These are phyloP conservation scores for Arxiozyma telluris DNA, from an alignment of 1,139 yeast genomes.

Conservation along the genomic window DNA sequence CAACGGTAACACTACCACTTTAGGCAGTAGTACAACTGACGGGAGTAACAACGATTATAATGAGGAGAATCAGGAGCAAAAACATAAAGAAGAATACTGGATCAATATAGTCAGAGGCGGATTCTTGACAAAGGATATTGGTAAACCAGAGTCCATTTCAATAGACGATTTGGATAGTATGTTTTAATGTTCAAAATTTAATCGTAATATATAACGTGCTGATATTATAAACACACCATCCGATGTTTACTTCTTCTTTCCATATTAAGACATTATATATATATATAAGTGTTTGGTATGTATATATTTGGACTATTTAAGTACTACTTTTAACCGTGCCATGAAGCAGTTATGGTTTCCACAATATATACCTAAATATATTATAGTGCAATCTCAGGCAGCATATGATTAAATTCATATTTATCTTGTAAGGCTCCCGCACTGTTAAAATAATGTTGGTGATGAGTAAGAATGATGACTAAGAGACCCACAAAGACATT, in stretches of 20 bases:
- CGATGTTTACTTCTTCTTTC: constrained; percentile 3
- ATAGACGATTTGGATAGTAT: constrained; percentile 59
- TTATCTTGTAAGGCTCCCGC: too few relatives aligned
- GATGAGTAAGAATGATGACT: not conserved
- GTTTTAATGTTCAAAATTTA: constrained; percentile 37
- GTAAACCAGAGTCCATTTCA: constrained; percentile 66
- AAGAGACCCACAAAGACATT: not conserved
- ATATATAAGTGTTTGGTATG: too few relatives aligned
- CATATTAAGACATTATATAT: not conserved
- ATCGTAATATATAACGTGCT: not conserved
- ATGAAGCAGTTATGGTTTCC: not conserved
- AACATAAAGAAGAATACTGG: constrained; percentile 35
- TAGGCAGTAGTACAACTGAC: constrained; percentile 3
- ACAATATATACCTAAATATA: too few relatives aligned
- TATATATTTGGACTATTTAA: not conserved
- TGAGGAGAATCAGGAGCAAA: not conserved
- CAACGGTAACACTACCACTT: constrained; percentile 16
- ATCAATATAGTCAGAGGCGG: constrained; percentile 63
- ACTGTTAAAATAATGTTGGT: too few relatives aligned
- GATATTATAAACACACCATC: constrained; percentile 5
- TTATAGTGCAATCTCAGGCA: not conserved
- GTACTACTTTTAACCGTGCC: too few relatives aligned
- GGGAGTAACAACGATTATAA: not conserved
- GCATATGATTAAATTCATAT: too few relatives aligned
- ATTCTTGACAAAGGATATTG: constrained; percentile 64